Conservation (phyloP, 495 filamentous ascomycete species). For the Aspergillus sparsus region DNA sequence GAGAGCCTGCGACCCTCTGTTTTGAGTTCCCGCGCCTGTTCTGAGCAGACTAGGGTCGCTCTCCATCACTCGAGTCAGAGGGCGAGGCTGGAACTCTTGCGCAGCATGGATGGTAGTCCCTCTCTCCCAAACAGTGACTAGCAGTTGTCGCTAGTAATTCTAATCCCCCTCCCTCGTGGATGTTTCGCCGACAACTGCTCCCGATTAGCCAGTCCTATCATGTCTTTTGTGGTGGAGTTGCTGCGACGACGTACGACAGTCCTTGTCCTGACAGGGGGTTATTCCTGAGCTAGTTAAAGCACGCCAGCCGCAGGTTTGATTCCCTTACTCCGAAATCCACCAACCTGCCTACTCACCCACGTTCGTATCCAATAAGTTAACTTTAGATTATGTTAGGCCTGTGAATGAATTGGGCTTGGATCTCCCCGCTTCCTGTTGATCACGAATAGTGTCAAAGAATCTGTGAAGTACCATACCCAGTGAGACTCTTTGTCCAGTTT, state of each 20-base stretch:
- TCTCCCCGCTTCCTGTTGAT: conserved; percentile 31
- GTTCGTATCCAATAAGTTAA: conserved; percentile 31
- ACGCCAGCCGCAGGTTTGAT: conserved; percentile 26
- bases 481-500: conserved; percentile 22
- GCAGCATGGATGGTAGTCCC: conserved; percentile 13
- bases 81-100: conserved; percentile 23
- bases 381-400: conserved; percentile 25
- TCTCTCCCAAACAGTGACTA: conserved; percentile 23
- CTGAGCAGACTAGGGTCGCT: conserved; percentile 10
- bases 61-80: conserved; percentile 21
- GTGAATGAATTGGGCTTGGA: conserved; percentile 28
- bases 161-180: conserved; percentile 26
- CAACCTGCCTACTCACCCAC: conserved; percentile 20
- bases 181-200: conserved; percentile 27
- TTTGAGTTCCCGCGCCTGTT: conserved; percentile 21
- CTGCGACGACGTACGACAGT: conserved; percentile 30
- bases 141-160: conserved; percentile 26
- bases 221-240: conserved; percentile 26
- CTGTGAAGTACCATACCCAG: conserved; percentile 15
- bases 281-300: conserved; percentile 29
- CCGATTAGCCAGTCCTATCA: conserved; percentile 24
- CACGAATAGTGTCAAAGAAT: conserved; percentile 25
- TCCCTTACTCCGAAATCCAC: conserved; percentile 28
- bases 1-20: conserved; percentile 6
- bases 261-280: conserved; percentile 27